A percentile compares a stretch with the other conserved stretches of the same genome.
These are phyloP conservation scores for Nyssa sinensis DNA, from an alignment of 148 eudicot species.

Conservation along the genomic window DNA sequence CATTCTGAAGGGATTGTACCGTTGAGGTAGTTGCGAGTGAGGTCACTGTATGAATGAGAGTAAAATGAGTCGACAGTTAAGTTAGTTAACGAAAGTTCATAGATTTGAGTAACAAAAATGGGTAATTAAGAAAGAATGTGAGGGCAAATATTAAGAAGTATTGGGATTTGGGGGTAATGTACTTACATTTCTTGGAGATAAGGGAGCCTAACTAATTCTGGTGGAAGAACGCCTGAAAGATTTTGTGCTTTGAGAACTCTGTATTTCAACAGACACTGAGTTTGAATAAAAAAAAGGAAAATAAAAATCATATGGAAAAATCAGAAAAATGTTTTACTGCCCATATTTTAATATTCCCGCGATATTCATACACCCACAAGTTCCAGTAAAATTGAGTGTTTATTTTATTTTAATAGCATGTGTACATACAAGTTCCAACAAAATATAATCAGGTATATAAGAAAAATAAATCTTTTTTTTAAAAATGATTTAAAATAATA, in stretches of 20 bases:
- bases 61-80: neutral
- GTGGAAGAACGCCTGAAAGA: conserved; percentile 30
- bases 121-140: neutral
- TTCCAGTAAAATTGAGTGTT: too few species aligned
- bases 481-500: too few species aligned
- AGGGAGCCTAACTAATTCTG: conserved; percentile 26
- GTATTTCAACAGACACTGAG: neutral
- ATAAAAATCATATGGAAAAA: too few species aligned
- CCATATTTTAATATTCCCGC: too few species aligned
- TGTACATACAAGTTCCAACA: too few species aligned
- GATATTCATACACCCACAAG: too few species aligned
- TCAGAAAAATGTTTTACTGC: too few species aligned
- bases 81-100: neutral
- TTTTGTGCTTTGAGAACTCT: conserved; percentile 30
- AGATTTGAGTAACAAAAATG: neutral
- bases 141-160: neutral
- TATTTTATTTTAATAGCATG: too few species aligned
- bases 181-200: conserved; percentile 33
- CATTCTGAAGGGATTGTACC: conserved; percentile 42
- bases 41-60: conserved; percentile 28
- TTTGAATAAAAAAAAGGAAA: neutral
- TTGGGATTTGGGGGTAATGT: neutral
- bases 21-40: conserved; percentile 38
- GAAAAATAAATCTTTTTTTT: too few species aligned
- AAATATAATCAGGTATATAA: too few species aligned